Base-by-base conservation (phyloP, 164 flowering plant genomes). In the Vitis rotundifolia region DNA sequence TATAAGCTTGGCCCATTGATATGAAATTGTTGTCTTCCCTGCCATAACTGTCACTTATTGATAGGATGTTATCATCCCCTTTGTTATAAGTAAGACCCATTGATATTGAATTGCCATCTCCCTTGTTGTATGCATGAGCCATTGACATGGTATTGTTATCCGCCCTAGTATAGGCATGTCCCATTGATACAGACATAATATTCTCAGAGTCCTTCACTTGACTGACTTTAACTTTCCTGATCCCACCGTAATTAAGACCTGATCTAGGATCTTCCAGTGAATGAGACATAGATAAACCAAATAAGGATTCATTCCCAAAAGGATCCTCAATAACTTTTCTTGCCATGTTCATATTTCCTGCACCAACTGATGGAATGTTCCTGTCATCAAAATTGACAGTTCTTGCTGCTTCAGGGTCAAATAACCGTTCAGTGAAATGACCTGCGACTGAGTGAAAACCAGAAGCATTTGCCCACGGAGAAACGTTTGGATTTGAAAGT, bases 171-270 rank as follows among this genome's bases (percentile, higher is more conserved):
- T 65, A 77, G 9, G 52, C 69, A 61, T 77, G 76, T 63, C 72
- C 79, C 62, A 64, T 71, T 57, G 83, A 69, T 50, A 52, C 53
- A 51, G 78, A 57, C 66, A 80, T 65, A 8, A 63, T 26, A 68
- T 71, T 75, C 16, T 83, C 83, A 26, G 77, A 70, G 22, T 80
- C 86, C 68, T 74, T 83, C 2, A 83, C 83, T 65, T 83, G 76
- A 44, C 73, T 76, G 44, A 83, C 86, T 70, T 80, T 80, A 12
- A 78, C 80, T 63, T 78, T 80, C 65, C 82, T 76, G 51, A 76
- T 64, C 6, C 82, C 83, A 26, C 76, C 72, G 68, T 73, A 80
- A 68, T 63, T 71, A 28, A 78, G 26, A 56, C 73, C 73, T 54
- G 78, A 64, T 29, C 74, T 67, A 29, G 83, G 78, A 75, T 74